phyloP scores from a whole-genome alignment of 2,329 filamentous ascomycete species.

The Sporothrix euskadiensis region DNA sequence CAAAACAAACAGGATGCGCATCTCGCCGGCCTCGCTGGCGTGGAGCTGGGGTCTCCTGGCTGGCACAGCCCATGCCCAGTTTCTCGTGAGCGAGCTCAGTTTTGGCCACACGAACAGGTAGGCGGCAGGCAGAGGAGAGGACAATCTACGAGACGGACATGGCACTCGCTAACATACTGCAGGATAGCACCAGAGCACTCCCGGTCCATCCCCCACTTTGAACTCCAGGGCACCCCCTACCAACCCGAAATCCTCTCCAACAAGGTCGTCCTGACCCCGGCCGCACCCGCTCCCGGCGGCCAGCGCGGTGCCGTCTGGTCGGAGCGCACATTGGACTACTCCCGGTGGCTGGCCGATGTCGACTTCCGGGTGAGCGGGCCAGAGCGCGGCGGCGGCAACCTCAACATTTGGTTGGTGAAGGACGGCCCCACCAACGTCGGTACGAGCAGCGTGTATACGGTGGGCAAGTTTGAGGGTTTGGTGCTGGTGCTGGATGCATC shows the following conservation, averaged over 20 bases:
- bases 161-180: constrained; percentile 16
- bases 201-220: constrained; percentile 55
- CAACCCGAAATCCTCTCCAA: constrained; percentile 74
- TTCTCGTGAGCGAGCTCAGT: constrained; percentile 70
- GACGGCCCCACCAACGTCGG: constrained; percentile 66
- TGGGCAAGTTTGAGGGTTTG: constrained; percentile 84
- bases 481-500: constrained; percentile 83
- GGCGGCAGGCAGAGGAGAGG: constrained; percentile 9
- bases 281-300: constrained; percentile 78
- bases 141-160: no score
- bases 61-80: constrained; percentile 59
- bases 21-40: constrained; percentile 30
- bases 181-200: constrained; percentile 66
- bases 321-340: constrained; percentile 59
- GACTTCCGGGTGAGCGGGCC: constrained; percentile 85
- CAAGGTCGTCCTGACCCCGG: constrained; percentile 87
- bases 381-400: constrained; percentile 81
- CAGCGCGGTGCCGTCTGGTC: constrained; percentile 82
- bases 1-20: constrained; percentile 28
- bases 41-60: constrained; percentile 32
- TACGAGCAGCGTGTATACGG: constrained; percentile 79
- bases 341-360: constrained; percentile 79
- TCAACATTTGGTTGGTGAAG: constrained; percentile 89
- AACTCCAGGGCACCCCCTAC: constrained; percentile 55
- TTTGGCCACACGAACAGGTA: constrained; percentile 72